A percentile compares a stretch with the other conserved stretches of the same genome.
Evolutionary conservation across 2,329 filamentous ascomycete genomes (phyloP).

Genomic region (Talaromyces funiculosus): DNA sequence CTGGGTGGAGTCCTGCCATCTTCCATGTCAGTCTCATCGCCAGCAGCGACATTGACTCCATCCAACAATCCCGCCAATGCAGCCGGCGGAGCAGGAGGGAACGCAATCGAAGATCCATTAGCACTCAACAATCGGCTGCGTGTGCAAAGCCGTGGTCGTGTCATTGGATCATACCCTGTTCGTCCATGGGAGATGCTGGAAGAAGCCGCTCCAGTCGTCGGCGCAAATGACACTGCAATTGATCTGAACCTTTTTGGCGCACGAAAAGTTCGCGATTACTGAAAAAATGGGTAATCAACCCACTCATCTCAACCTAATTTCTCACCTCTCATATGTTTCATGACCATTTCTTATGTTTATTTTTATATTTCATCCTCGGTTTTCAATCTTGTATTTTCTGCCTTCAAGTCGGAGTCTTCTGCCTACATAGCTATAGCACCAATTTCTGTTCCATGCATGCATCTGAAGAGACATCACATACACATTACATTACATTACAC

Average conservation of each 20-base stretch:
- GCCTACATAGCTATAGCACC: neutral
- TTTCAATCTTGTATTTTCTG: neutral
- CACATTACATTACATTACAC: neutral
- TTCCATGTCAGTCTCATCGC: slow-evolving; percentile 27
- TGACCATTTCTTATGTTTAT: neutral
- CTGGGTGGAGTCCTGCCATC: slow-evolving; percentile 11
- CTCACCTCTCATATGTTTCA: neutral
- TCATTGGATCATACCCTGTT: slow-evolving; percentile 30
- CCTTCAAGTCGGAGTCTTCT: neutral
- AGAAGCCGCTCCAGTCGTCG: slow-evolving; percentile 40
- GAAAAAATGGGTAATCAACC: neutral
- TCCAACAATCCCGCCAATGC: slow-evolving; percentile 21
- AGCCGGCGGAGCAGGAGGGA: slow-evolving; percentile 14
- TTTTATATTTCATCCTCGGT: neutral
- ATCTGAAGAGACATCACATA: neutral
- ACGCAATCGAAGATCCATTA: slow-evolving; percentile 22
- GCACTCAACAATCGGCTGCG: slow-evolving; percentile 29
- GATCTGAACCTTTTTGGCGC: slow-evolving; percentile 40
- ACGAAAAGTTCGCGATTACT: slow-evolving; percentile 27
- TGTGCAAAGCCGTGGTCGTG: slow-evolving; percentile 33
- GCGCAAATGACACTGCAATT: slow-evolving; percentile 42
- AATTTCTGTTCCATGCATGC: neutral
- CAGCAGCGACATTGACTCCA: slow-evolving; percentile 24
- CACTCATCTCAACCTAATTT: neutral
- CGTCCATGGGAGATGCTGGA: slow-evolving; percentile 43